Percentiles rank a stretch among this genome's conserved stretches.
Evolutionary conservation across 306 rosid genomes (phyloP).

Genomic region (Cyamopsis tetragonoloba): DNA sequence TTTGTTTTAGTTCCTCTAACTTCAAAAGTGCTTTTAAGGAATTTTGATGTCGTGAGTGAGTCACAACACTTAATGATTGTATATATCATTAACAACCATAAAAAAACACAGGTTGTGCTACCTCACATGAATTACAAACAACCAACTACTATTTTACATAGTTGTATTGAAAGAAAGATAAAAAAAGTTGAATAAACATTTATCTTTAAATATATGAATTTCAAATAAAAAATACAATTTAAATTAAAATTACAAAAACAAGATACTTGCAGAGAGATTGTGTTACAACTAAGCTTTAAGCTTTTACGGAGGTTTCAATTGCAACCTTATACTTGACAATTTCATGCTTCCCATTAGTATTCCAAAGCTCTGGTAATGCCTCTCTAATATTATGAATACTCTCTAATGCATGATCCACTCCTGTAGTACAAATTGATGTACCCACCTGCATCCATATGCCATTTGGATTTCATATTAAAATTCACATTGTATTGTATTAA

Average conservation of each 20-base stretch:
- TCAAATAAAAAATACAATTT: constrained; percentile 5
- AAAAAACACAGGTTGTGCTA: not conserved
- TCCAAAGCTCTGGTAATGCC: constrained; percentile 92
- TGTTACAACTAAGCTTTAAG: constrained; percentile 40
- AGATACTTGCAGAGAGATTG: not conserved
- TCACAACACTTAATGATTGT: too few relatives aligned
- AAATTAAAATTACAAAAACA: too few relatives aligned
- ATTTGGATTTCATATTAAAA: not conserved
- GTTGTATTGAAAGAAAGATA: not conserved
- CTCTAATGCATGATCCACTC: constrained; percentile 75
- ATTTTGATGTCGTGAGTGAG: too few relatives aligned
- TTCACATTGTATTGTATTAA: not conserved
- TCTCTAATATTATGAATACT: constrained; percentile 85
- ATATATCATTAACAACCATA: not conserved
- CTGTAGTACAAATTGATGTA: constrained; percentile 38
- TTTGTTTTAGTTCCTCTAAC: too few relatives aligned
- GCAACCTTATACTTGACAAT: constrained; percentile 42
- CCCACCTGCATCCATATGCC: constrained; percentile 55
- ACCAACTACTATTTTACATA: too few relatives aligned
- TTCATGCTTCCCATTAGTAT: constrained; percentile 40
- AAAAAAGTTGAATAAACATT: not conserved
- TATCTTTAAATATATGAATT: not conserved
- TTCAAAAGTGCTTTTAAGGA: too few relatives aligned
- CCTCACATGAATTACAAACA: too few relatives aligned
- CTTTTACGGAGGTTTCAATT: constrained; percentile 67